These are phyloP conservation scores for Panicum virgatum DNA, from an alignment of 202 grass and related monocot genomes.

Conservation along the genomic window DNA sequence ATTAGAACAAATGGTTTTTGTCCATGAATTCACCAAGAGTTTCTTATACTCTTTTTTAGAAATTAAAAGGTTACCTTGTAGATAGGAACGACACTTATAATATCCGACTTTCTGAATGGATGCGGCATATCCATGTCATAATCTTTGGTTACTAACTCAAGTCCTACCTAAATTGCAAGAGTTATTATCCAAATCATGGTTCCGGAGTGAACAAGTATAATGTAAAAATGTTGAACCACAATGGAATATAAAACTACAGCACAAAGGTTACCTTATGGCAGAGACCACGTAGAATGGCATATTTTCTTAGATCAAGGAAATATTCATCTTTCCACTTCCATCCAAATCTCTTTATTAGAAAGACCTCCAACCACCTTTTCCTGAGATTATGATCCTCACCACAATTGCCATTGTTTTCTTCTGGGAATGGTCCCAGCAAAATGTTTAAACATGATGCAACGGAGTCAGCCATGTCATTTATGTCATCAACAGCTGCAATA, in stretches of 20 bases:
- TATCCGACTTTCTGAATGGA: conserved; percentile 84
- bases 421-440: conserved; percentile 68
- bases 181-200: conserved; percentile 27
- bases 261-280: conserved; percentile 81
- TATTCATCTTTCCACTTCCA: conserved; percentile 84
- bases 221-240: conserved; percentile 20
- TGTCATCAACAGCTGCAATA: conserved; percentile 76
- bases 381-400: conserved; percentile 64
- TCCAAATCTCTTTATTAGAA: conserved; percentile 81
- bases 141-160: conserved; percentile 93
- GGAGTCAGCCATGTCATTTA: conserved; percentile 66
- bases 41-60: conserved; percentile 15
- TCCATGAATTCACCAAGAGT: conserved; percentile 22
- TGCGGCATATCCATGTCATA: conserved; percentile 76
- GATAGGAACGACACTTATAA: conserved; percentile 88
- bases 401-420: conserved; percentile 53
- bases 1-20: conserved; percentile 1
- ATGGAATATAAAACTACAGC: conserved; percentile 23
- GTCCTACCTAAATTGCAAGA: conserved; percentile 77
- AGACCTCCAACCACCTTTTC: conserved; percentile 82
- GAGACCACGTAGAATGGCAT: conserved; percentile 93
- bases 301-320: conserved; percentile 82
- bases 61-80: conserved; percentile 77
- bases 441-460: conserved; percentile 91
- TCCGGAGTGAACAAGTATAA: conserved; percentile 30